Conservation (phyloP, 352 stramenopile genomes). For the Pythium insidiosum region DNA sequence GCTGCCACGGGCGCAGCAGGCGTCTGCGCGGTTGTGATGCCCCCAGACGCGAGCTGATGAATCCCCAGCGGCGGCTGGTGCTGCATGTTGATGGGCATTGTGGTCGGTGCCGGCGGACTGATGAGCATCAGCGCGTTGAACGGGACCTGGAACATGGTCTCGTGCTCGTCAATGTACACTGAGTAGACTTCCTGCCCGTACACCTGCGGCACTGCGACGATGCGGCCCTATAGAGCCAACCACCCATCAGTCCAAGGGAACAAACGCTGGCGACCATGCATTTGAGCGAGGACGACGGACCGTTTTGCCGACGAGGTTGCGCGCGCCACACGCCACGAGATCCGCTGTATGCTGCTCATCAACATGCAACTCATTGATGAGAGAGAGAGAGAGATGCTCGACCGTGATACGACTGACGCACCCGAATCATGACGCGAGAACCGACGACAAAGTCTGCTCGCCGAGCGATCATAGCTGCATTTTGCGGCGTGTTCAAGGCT, state of each 20-base stretch:
- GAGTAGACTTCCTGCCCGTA: conserved; percentile 78
- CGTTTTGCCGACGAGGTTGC: conserved; percentile 65
- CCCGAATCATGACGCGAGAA: conserved; percentile 57
- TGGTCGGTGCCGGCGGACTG: conserved; percentile 20
- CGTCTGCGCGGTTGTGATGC: conserved; percentile 6
- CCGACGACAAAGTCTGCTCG: conserved; percentile 60
- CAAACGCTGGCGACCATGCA: neutral
- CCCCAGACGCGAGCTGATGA: conserved; percentile 27
- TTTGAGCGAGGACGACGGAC: conserved; percentile 8
- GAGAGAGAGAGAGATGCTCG: neutral
- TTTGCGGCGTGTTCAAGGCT: conserved; percentile 6
- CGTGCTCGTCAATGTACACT: conserved; percentile 78
- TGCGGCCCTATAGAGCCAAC: conserved; percentile 25
- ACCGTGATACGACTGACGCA: conserved; percentile 13
- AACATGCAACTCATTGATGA: neutral
- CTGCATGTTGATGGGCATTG: conserved; percentile 26
- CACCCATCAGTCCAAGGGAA: neutral
- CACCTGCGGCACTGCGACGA: conserved; percentile 64
- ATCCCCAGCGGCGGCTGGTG: conserved; percentile 26
- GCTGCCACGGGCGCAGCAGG: neutral
- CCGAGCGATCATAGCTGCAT: conserved; percentile 12
- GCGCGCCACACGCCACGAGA: conserved; percentile 62
- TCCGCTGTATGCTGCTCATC: conserved; percentile 51
- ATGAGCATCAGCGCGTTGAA: conserved; percentile 69
- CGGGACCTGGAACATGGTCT: conserved; percentile 73